These are phyloP conservation scores for Nitzschia palea DNA, from an alignment of 108 stramenopile genomes.

Conservation along the genomic window DNA sequence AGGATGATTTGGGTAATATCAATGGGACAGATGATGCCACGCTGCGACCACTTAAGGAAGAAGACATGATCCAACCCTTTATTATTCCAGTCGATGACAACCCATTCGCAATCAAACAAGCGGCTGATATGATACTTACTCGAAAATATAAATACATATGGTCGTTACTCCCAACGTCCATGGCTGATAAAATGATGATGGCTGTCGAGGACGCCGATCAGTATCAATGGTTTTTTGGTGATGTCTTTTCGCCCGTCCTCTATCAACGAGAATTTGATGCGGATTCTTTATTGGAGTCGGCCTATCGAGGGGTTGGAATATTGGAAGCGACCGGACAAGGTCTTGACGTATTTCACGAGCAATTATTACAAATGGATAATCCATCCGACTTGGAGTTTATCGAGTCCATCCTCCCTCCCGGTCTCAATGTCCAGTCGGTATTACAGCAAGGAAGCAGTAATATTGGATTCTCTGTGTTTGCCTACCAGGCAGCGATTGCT, in stretches of 20 bases:
- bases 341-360: neutral
- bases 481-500: slow-evolving; percentile 55
- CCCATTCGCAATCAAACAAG: neutral
- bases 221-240: slow-evolving; percentile 45
- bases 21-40: neutral
- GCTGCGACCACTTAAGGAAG: no score
- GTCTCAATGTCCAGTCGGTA: neutral
- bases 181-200: neutral
- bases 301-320: slow-evolving; percentile 18
- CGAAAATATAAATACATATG: neutral
- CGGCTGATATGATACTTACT: neutral
- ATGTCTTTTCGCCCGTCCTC: neutral
- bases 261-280: neutral
- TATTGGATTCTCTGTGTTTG: slow-evolving; percentile 15
- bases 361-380: neutral
- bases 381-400: neutral
- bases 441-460: slow-evolving; percentile 7
- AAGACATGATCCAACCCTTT: neutral
- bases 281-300: slow-evolving; percentile 4
- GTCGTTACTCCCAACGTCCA: neutral
- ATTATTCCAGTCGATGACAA: neutral
- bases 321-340: neutral
- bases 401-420: neutral
- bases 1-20: slow-evolving; percentile 7
- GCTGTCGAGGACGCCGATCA: slow-evolving; percentile 40